Evolutionary conservation across 2,329 filamentous ascomycete species (phyloP).

Genomic region (Trichoderma aggressivum): DNA sequence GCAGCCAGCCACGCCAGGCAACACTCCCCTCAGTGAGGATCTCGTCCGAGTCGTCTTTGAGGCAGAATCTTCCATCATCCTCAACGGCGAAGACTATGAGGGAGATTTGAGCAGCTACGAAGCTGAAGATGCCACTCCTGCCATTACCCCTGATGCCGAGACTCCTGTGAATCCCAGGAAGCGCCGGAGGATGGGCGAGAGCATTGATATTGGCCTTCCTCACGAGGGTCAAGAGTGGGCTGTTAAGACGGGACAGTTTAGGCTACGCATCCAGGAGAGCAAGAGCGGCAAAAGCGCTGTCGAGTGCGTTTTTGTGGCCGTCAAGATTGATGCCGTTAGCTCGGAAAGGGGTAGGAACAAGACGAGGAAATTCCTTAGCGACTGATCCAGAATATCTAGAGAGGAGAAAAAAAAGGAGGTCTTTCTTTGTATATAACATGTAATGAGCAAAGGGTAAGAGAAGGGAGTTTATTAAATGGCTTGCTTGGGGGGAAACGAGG

Average conservation of each 20-base stretch:
- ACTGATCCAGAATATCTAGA: neutral
- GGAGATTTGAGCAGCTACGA: constrained; percentile 20
- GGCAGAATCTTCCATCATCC: constrained; percentile 52
- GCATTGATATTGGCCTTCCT: constrained; percentile 7
- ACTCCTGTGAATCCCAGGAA: constrained; percentile 41
- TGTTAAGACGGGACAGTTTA: constrained; percentile 68
- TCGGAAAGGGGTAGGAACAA: constrained; percentile 65
- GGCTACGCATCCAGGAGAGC: constrained; percentile 59
- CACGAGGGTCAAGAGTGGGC: constrained; percentile 50
- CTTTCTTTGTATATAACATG: neutral
- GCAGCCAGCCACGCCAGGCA: constrained; percentile 63
- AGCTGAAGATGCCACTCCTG: constrained; percentile 27
- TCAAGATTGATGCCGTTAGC: constrained; percentile 71
- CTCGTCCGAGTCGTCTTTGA: constrained; percentile 64
- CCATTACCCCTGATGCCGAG: constrained; percentile 27
- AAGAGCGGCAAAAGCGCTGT: constrained; percentile 51
- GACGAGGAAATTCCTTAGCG: constrained; percentile 58
- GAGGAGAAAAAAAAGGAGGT: neutral
- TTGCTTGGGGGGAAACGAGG: neutral
- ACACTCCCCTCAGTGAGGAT: constrained; percentile 67
- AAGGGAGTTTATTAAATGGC: neutral
- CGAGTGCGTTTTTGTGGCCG: constrained; percentile 71
- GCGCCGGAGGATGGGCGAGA: constrained; percentile 41
- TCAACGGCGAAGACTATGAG: constrained; percentile 54
- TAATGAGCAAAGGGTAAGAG: neutral